Evolutionary conservation across 805 yeast genomes (phyloP), one percentile per base, ranked within the genome.

Genomic region (Yarrowia hollandica): DNA sequence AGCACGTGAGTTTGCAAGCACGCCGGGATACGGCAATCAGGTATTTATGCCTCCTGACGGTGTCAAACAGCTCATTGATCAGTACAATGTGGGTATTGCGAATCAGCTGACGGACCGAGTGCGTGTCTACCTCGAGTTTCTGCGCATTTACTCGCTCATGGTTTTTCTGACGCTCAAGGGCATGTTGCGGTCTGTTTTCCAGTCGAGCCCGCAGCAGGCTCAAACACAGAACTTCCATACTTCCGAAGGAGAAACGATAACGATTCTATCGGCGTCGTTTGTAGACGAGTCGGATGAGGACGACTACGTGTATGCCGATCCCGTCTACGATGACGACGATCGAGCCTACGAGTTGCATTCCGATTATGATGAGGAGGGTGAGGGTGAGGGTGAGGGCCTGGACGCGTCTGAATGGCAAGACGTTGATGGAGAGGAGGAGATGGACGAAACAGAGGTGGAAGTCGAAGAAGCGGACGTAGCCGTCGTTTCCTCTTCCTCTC

Each of bases 21-120:
- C 35, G 7, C 35, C 55, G 8, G 55, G 55, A 3, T 48, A 48
- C 39, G 55, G 55, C 3, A 48, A 48, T 21, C 55, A 48, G 22
- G 55, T 48, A 12, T 48, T 48, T 16, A 48, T 48, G 55, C 55
- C 55, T 15, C 55, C 55, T 1, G 55, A 48, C 7, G 39, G 39
- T 3, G 55, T 48, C 12, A 30, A 30, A 11, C 55, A 48, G 30
- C 39, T 48, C 19, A 48, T 48, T 4, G 55, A 48, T 22, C 55
- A 48, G 30, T 30, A 48, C 39, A 48, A 48, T 33, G 55, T 48
- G 12, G 55, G 39, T 2, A 30, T 33, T 7, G 55, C 39, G 12
- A 21, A 33, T 16, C 55, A 48, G 39, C 39, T 48, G 31, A 30
- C 33, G 21, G 55, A 48, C 18, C 19, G 55, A 2, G 39, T 48